These are phyloP conservation scores for Fraxinus latifolia DNA, from an alignment of 305 asterid species.

Conservation along the genomic window DNA sequence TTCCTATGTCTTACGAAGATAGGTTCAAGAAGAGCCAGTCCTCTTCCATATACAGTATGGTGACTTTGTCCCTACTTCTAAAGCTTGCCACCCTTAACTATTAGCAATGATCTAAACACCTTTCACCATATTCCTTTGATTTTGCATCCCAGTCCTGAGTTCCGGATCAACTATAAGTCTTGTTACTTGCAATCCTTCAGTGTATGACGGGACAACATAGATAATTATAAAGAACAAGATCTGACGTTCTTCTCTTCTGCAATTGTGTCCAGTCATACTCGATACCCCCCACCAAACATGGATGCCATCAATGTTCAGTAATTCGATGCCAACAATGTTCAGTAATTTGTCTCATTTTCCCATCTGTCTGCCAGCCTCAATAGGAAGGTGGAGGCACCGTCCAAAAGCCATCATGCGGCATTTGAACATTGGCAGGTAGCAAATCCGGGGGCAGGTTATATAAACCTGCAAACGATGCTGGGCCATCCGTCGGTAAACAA, in stretches of 20 bases:
- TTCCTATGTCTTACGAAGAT: slow-evolving; percentile 9
- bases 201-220: not conserved
- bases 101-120: not conserved
- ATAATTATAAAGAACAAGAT: not conserved
- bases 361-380: not conserved
- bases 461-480: slow-evolving; percentile 31
- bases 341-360: not conserved
- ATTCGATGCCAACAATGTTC: not conserved
- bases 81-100: not conserved
- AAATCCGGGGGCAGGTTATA: slow-evolving; percentile 50
- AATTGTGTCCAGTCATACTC: not conserved
- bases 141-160: not conserved
- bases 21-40: not conserved
- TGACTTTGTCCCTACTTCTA: not conserved
- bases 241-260: not conserved
- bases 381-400: not conserved
- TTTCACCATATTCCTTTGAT: not conserved
- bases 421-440: slow-evolving; percentile 52
- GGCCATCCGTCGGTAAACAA: slow-evolving; percentile 36
- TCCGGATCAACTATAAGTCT: not conserved
- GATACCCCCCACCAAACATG: not conserved
- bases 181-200: not conserved
- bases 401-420: slow-evolving; percentile 66
- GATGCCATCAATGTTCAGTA: not conserved
- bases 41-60: not conserved